Evolutionary conservation across 805 yeast genomes (phyloP), one percentile per base, ranked within the genome.

Genomic region (Wickerhamomyces rabaulensis): DNA sequence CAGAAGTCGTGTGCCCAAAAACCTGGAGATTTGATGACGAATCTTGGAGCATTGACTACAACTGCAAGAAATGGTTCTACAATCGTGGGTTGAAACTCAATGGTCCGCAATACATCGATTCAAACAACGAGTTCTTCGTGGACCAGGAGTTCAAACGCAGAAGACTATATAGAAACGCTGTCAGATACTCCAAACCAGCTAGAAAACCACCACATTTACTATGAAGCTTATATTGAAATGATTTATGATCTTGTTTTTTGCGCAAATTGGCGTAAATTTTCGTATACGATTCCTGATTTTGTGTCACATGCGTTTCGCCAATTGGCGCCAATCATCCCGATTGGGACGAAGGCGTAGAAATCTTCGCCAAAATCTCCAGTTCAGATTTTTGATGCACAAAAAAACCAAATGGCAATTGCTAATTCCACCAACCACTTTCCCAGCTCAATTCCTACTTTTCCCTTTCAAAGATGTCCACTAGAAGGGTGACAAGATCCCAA

Each of bases 1-100:
- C 70, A 2, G 79, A 80, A 20, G 78, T 90, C 1, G 54, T 59
- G 23, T 82, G 95, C 1, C 96, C 96, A 1, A 57, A 57, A 10
- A 82, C 80, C 13, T 90, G 97, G 97, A 70, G 72, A 48, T 90
- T 80, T 61, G 82, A 78, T 36, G 76, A 74, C 23, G 73, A 75
- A 39, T 68, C 69, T 10, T 90, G 97, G 97, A 65, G 64, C 42
- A 67, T 82, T 13, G 96, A 89, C 56, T 54, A 57, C 15, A 62
- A 76, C 38, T 80, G 84, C 0, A 52, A 48, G 1, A 56, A 55
- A 3, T 87, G 92, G 83, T 68, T 80, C 6, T 41, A 52, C 1
- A 77, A 73, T 22, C 68, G 83, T 29, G 71, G 71, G 1, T 56
- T 76, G 12, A 39, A 45, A 12, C 23, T 58, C 25, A 39, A 40